phyloP scores from a whole-genome alignment of 805 yeast genomes.

The Candida gorgasii region DNA sequence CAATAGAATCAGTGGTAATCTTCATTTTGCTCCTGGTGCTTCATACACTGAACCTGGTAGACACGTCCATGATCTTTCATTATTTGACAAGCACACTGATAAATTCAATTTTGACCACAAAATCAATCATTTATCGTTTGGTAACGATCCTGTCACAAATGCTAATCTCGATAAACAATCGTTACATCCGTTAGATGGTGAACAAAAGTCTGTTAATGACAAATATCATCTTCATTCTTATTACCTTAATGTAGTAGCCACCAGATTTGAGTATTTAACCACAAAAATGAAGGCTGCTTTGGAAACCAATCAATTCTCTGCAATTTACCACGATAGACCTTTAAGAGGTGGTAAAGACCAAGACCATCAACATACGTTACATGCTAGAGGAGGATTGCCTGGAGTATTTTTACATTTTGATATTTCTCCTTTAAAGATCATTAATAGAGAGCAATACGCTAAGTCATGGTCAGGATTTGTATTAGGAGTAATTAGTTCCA shows the following conservation, averaged over 20 bases:
- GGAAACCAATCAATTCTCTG: conserved; percentile 90
- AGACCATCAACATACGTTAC: conserved; percentile 86
- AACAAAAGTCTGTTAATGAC: conserved; percentile 32
- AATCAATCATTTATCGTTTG: conserved; percentile 83
- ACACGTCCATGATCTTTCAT: conserved; percentile 84
- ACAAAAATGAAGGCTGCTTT: conserved; percentile 38
- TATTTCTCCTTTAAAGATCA: conserved; percentile 88
- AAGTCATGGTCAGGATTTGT: conserved; percentile 83
- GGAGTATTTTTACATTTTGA: conserved; percentile 88
- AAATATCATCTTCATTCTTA: conserved; percentile 72
- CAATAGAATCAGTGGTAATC: conserved; percentile 83
- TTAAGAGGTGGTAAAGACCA: conserved; percentile 83
- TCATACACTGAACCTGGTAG: conserved; percentile 57
- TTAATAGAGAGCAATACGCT: conserved; percentile 72
- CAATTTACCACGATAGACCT: conserved; percentile 86
- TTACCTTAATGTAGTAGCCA: conserved; percentile 86
- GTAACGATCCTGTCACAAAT: conserved; percentile 50
- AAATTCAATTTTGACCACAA: conserved; percentile 75
- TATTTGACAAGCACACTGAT: conserved; percentile 55
- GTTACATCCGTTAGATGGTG: conserved; percentile 70
- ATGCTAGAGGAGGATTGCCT: conserved; percentile 85
- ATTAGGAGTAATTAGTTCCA: conserved; percentile 79
- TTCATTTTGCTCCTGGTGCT: conserved; percentile 96
- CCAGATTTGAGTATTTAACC: conserved; percentile 73
- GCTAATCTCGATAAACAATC: conserved; percentile 27